Evolutionary conservation across 805 yeast species (phyloP).

Genomic region (Ogataea parapolymorpha): DNA sequence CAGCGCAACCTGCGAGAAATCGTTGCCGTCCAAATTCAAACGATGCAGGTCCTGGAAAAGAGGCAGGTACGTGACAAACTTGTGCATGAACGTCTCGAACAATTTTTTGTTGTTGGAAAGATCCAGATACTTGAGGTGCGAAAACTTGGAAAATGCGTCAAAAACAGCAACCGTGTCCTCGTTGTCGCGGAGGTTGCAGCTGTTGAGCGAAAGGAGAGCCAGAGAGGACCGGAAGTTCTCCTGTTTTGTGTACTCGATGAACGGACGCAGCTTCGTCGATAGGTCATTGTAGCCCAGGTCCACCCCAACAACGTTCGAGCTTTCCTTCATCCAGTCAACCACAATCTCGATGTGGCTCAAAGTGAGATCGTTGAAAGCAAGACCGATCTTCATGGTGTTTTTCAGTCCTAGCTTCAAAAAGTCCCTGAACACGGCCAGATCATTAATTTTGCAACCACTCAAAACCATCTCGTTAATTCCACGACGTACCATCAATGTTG

Average conservation of each 20-base stretch:
- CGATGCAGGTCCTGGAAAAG: slow-evolving; percentile 60
- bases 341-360: slow-evolving; percentile 55
- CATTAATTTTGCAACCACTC: slow-evolving; percentile 69
- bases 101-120: slow-evolving; percentile 65
- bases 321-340: slow-evolving; percentile 53
- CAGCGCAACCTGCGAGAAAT: slow-evolving; percentile 52
- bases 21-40: slow-evolving; percentile 69
- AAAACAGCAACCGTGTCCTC: slow-evolving; percentile 50
- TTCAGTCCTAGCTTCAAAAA: slow-evolving; percentile 56
- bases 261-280: slow-evolving; percentile 35
- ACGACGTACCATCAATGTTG: slow-evolving; percentile 63
- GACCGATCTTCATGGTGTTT: slow-evolving; percentile 62
- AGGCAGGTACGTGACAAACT: slow-evolving; percentile 64
- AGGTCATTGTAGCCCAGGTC: slow-evolving; percentile 85
- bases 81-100: slow-evolving; percentile 59
- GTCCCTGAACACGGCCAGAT: slow-evolving; percentile 50
- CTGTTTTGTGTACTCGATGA: slow-evolving; percentile 33
- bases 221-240: slow-evolving; percentile 25
- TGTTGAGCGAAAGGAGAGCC: slow-evolving; percentile 58
- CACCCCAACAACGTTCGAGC: slow-evolving; percentile 56
- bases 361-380: slow-evolving; percentile 69
- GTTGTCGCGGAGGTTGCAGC: slow-evolving; percentile 54
- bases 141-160: slow-evolving; percentile 48
- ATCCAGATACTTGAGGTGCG: slow-evolving; percentile 68
- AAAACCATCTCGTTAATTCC: slow-evolving; percentile 78